A percentile compares a stretch with the other conserved stretches of the same genome.
Evolutionary conservation across 768 basidiomycete species (phyloP).

Genomic region (Hemileccinum impolitum): DNA sequence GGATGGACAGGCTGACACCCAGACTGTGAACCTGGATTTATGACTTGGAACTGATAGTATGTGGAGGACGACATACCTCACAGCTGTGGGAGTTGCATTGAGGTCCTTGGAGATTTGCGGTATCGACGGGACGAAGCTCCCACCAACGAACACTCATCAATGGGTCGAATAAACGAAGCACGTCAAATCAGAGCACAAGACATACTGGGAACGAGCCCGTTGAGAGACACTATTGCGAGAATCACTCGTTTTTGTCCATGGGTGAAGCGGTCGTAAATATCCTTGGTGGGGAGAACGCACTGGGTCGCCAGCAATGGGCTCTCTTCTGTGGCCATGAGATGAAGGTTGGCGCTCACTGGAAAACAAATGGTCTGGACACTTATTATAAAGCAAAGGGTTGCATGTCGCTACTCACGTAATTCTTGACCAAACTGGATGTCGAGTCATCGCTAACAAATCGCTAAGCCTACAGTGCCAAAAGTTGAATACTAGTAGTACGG

Average conservation of each 20-base stretch:
- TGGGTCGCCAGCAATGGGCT: no score
- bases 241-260: constrained; percentile 49
- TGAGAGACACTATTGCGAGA: constrained; percentile 53
- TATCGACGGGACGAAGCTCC: constrained; percentile 71
- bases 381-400: no score
- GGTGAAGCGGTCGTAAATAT: constrained; percentile 58
- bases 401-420: no score
- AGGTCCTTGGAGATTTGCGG: constrained; percentile 70
- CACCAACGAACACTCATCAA: constrained; percentile 59
- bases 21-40: constrained; percentile 28
- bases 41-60: not conserved
- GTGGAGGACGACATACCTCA: constrained; percentile 42
- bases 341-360: no score
- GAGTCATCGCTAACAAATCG: no score
- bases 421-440: no score
- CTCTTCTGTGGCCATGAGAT: no score
- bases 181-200: not conserved
- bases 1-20: constrained; percentile 50
- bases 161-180: not conserved
- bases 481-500: no score
- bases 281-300: constrained; percentile 15
- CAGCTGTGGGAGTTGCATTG: constrained; percentile 48
- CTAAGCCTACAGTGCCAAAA: no score
- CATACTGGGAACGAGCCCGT: constrained; percentile 63
- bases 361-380: no score